phyloP scores from a whole-genome alignment of 495 filamentous ascomycete genomes.

The Lasiosphaeria hispida region DNA sequence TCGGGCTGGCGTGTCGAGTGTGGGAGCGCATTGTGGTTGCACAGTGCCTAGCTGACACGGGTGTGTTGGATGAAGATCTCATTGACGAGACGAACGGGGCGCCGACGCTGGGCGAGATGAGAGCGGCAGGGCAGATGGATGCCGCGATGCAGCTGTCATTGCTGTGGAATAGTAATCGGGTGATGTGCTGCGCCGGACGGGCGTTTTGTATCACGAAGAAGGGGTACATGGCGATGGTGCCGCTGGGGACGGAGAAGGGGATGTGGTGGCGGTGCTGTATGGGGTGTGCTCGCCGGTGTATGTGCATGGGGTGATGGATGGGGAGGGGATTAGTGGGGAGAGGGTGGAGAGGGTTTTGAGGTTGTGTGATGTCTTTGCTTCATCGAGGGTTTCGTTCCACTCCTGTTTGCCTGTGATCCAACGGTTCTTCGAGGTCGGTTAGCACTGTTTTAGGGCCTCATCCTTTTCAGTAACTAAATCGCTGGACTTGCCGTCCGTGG shows the following conservation, averaged over 20 bases:
- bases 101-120: neutral
- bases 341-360: neutral
- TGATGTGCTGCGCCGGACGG: neutral
- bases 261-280: neutral
- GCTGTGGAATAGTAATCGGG: constrained; percentile 5
- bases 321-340: neutral
- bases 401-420: too few species aligned
- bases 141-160: neutral
- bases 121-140: neutral
- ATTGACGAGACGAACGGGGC: neutral
- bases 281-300: neutral
- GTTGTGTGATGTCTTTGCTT: neutral
- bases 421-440: too few species aligned
- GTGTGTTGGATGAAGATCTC: neutral
- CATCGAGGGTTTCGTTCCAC: too few species aligned
- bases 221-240: constrained; percentile 7
- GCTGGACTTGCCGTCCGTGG: too few species aligned
- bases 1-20: neutral
- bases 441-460: too few species aligned
- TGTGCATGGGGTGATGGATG: constrained; percentile 9
- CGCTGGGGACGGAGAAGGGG: neutral
- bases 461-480: too few species aligned
- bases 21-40: neutral
- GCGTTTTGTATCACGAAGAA: neutral
- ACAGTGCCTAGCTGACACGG: neutral